Evolutionary conservation across 2,329 filamentous ascomycete genomes (phyloP), one percentile per base, ranked within the genome.

Genomic region (Pseudogymnoascus sp.): DNA sequence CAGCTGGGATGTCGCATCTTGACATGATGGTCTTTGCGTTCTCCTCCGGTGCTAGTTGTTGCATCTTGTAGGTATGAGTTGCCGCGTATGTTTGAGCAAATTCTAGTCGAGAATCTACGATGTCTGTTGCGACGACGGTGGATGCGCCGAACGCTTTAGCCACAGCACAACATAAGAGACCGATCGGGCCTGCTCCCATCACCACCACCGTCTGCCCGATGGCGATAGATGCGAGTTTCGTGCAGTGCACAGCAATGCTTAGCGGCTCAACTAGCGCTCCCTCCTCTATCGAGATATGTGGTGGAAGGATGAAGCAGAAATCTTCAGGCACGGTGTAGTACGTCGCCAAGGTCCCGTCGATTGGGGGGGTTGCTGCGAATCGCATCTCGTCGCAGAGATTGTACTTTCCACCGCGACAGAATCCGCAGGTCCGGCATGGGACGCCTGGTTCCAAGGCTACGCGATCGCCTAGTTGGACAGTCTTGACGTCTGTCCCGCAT

Each of bases 121-220:
- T 75, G 67, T 83, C 81, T 0, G 81, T 75, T 0, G 77, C 75
- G 8, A 83, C 74, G 2, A 82, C 77, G 36, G 74, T 78, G 62
- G 74, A 74, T 0, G 78, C 81, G 1, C 74, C 76, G 25, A 78
- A 76, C 0, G 77, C 77, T 61, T 81, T 77, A 16, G 78, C 75
- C 21, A 82, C 78, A 3, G 78, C 78, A 62, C 78, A 75, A 53
- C 75, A 79, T 1, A 82, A 70, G 1, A 80, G 65, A 0, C 81
- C 81, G 5, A 84, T 81, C 0, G 81, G 79, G 0, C 81, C 80
- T 11, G 78, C 80, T 0, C 81, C 81, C 14, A 82, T 76, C 5
- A 83, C 75, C 0, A 81, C 71, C 2, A 82, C 76, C 0, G 76
- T 79, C 60, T 80, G 75, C 12, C 44, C 44, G 44, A 28, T 28